phyloP scores from a whole-genome alignment of 1,284 basidiomycete genomes.

The Sporisorium scitamineum region DNA sequence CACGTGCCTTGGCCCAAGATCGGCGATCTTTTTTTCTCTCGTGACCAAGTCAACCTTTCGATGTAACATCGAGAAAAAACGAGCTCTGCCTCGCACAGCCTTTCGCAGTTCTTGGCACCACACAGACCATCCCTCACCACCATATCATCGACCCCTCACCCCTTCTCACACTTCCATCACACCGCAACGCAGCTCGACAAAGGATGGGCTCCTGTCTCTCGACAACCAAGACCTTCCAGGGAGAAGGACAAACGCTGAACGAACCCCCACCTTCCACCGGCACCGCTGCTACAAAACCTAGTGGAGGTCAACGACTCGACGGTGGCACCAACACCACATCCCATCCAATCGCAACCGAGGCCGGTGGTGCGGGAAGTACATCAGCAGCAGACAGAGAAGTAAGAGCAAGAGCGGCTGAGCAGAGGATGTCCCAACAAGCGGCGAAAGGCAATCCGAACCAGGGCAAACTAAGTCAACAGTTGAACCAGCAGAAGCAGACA shows the following conservation, averaged over 20 bases:
- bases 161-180: background rate
- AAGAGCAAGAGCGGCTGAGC: slow-evolving; percentile 37
- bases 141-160: background rate
- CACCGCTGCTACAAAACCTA: background rate
- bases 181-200: background rate
- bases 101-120: background rate
- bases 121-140: background rate
- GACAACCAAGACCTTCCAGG: slow-evolving; percentile 19
- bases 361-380: background rate
- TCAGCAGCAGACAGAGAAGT: slow-evolving; percentile 30
- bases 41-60: background rate
- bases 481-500: slow-evolving; percentile 21
- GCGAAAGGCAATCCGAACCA: slow-evolving; percentile 24
- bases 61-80: background rate
- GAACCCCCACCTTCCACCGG: slow-evolving; percentile 1
- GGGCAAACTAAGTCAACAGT: slow-evolving; percentile 38
- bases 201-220: slow-evolving; percentile 42
- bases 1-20: background rate
- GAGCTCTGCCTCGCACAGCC: background rate
- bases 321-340: background rate
- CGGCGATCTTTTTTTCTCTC: background rate
- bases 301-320: slow-evolving; percentile 19
- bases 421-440: slow-evolving; percentile 26
- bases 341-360: background rate
- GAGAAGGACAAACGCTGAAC: slow-evolving; percentile 32